These are phyloP conservation scores for Simplicillium sp. DNA, from an alignment of 2,329 filamentous ascomycete genomes.

Conservation along the genomic window DNA sequence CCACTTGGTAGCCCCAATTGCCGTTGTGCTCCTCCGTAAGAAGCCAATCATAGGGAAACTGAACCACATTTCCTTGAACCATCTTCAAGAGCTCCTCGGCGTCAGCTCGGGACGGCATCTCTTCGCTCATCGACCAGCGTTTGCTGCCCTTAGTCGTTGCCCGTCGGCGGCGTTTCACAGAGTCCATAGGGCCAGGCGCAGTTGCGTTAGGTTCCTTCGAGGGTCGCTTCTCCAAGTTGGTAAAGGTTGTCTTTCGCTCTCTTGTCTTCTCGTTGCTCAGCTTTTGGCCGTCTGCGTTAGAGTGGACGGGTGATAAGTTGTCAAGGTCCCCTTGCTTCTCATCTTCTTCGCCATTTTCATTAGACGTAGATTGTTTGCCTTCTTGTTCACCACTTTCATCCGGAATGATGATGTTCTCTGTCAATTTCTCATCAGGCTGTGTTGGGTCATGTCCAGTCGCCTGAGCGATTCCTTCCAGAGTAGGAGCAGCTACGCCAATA, in stretches of 20 bases:
- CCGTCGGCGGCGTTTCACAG: conserved; percentile 53
- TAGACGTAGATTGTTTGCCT: conserved; percentile 31
- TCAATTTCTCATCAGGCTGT: conserved; percentile 21
- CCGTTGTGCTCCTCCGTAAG: conserved; percentile 83
- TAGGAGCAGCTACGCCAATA: conserved; percentile 32
- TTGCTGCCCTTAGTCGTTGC: conserved; percentile 62
- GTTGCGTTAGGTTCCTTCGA: conserved; percentile 21
- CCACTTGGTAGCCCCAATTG: conserved; percentile 95
- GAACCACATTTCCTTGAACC: conserved; percentile 79
- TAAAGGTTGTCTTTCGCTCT: conserved; percentile 48
- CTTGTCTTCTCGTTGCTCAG: conserved; percentile 9
- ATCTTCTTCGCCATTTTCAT: conserved; percentile 8
- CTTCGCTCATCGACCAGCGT: conserved; percentile 58
- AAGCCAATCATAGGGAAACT: conserved; percentile 95
- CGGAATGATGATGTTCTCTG: conserved; percentile 21
- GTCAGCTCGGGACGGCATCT: conserved; percentile 64
- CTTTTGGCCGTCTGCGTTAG: neutral
- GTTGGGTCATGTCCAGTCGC: conserved; percentile 19
- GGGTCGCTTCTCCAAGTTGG: conserved; percentile 38
- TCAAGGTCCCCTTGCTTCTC: too few species aligned
- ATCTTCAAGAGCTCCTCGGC: conserved; percentile 73
- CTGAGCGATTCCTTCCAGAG: conserved; percentile 26
- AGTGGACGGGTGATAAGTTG: too few species aligned
- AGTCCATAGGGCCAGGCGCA: conserved; percentile 28
- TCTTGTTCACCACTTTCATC: conserved; percentile 18